These are phyloP conservation scores for Spirogloea muscicola DNA, from an alignment of 139 green algal species.

Conservation along the genomic window DNA sequence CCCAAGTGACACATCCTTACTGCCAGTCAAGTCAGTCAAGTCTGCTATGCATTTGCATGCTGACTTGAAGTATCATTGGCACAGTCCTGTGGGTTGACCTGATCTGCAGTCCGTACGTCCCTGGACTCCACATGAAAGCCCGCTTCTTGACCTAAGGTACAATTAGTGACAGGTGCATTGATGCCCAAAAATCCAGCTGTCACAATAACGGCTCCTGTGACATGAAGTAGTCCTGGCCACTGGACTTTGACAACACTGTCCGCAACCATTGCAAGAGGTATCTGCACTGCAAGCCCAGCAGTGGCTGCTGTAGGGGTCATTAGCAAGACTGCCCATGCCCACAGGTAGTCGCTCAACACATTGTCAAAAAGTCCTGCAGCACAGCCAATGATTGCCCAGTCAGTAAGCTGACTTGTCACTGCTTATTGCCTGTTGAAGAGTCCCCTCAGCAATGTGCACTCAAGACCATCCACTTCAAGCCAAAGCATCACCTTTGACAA, in stretches of 20 bases:
- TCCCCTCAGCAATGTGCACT: not conserved
- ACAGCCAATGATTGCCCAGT: no score
- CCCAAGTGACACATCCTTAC: no score
- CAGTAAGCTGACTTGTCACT: no score
- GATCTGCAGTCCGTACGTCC: no score
- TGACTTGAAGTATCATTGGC: no score
- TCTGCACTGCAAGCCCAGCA: conserved; percentile 77
- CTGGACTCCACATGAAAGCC: no score
- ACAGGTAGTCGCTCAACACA: conserved; percentile 91
- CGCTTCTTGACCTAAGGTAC: no score
- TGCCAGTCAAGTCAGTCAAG: no score
- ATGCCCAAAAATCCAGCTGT: conserved; percentile 41
- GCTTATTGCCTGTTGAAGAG: no score
- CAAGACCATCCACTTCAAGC: not conserved
- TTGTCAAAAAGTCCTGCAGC: conserved; percentile 82
- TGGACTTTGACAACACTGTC: conserved; percentile 40
- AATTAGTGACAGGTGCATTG: conserved; percentile 32
- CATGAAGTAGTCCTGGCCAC: not conserved
- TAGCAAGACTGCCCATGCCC: conserved; percentile 87
- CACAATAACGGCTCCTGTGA: conserved; percentile 20
- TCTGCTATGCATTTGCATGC: no score
- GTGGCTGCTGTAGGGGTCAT: conserved; percentile 81
- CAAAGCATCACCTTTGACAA: conserved; percentile 34
- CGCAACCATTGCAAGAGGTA: conserved; percentile 62
- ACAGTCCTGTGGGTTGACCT: no score